phyloP scores from a whole-genome alignment of 2,329 filamentous ascomycete species.

The Neurospora sp. region DNA sequence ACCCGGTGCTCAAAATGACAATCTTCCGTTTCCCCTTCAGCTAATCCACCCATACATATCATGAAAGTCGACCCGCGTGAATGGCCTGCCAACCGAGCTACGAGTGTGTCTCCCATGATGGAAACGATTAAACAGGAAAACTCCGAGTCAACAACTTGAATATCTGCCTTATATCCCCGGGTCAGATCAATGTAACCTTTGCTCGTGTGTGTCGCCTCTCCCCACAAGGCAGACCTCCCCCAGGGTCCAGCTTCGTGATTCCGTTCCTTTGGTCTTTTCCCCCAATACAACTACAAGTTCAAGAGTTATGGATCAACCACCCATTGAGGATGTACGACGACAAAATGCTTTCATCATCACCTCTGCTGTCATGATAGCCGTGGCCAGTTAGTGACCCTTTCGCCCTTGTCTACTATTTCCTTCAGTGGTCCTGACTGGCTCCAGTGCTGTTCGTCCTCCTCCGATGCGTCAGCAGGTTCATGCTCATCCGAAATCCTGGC shows the following conservation, averaged over 20 bases:
- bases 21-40: not conserved
- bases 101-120: not conserved
- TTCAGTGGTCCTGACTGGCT: not conserved
- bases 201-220: not conserved
- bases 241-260: not conserved
- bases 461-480: conserved; percentile 14
- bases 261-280: not conserved
- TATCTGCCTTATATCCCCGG: not conserved
- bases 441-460: conserved; percentile 14
- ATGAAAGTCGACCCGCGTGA: not conserved
- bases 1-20: not conserved
- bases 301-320: not conserved
- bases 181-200: not conserved
- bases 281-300: not conserved
- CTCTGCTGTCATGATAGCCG: conserved; percentile 6
- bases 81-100: not conserved
- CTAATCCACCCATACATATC: not conserved
- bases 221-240: not conserved
- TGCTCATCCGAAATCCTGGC: conserved; percentile 14
- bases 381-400: conserved; percentile 3
- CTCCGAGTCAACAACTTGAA: not conserved
- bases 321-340: not conserved
- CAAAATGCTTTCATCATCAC: conserved; percentile 7
- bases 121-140: no score
- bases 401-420: not conserved